Conservation (phyloP, 2,329 filamentous ascomycete genomes). For the Ophiostoma tasmaniense region DNA sequence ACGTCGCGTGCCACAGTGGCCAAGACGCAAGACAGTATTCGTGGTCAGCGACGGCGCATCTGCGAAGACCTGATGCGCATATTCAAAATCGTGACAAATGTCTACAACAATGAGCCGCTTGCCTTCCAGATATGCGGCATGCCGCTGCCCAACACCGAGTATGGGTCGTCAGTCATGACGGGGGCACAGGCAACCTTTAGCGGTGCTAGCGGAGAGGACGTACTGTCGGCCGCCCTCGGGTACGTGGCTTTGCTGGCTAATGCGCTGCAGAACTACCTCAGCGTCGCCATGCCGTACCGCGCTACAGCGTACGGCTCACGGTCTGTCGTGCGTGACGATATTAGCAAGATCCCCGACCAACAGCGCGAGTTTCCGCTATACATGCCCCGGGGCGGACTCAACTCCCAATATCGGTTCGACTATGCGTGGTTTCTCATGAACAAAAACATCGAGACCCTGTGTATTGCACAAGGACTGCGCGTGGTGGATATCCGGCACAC, state of each 20-base stretch:
- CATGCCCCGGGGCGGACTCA: conserved; percentile 50
- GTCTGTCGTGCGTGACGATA: conserved; percentile 67
- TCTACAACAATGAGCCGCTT: conserved; percentile 46
- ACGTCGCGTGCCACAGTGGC: conserved; percentile 47
- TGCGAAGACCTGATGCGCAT: conserved; percentile 73
- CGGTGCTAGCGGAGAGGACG: conserved; percentile 51
- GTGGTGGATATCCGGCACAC: conserved; percentile 88
- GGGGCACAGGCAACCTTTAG: background rate
- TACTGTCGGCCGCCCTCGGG: conserved; percentile 72
- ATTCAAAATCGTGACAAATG: conserved; percentile 67
- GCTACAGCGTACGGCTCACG: conserved; percentile 64
- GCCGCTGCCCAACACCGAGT: conserved; percentile 69
- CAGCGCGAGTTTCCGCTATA: conserved; percentile 75
- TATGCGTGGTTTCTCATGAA: conserved; percentile 96
- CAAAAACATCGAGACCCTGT: conserved; percentile 75
- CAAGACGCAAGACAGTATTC: conserved; percentile 56
- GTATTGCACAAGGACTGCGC: conserved; percentile 58
- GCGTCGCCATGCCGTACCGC: conserved; percentile 70
- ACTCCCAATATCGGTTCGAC: conserved; percentile 80
- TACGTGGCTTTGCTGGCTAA: conserved; percentile 68
- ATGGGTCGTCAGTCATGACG: conserved; percentile 40
- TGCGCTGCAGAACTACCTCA: conserved; percentile 73
- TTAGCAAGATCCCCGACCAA: conserved; percentile 48
- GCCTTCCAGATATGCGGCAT: conserved; percentile 77
- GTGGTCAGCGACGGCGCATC: conserved; percentile 78